Evolutionary conservation across 1,139 yeast genomes (phyloP).

Genomic region (Kodamaea fungicola): DNA sequence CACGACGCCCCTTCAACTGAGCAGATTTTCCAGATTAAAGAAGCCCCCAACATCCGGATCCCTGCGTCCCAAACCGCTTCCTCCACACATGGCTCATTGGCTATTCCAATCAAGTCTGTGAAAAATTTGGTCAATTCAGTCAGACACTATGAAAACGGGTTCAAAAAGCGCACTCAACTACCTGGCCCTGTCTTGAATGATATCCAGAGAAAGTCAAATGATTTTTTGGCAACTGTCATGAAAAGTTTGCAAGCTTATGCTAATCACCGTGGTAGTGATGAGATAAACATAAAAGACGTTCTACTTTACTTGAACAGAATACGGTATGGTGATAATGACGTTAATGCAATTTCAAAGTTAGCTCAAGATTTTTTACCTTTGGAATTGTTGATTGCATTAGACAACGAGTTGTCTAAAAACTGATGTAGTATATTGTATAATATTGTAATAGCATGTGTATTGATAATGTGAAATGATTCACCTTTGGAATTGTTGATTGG

Average conservation of each 20-base stretch:
- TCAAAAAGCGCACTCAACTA: slow-evolving; percentile 5
- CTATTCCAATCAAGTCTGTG: slow-evolving; percentile 10
- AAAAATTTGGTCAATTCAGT: slow-evolving; percentile 11
- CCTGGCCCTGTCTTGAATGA: slow-evolving; percentile 8
- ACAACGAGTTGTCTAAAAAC: slow-evolving; percentile 19
- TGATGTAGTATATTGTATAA: background rate
- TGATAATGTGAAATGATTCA: no score
- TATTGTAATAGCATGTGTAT: no score
- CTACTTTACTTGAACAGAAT: slow-evolving; percentile 33
- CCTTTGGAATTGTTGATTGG: slow-evolving; percentile 37
- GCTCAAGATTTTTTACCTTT: slow-evolving; percentile 38
- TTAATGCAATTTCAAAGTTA: slow-evolving; percentile 25
- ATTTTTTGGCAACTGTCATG: slow-evolving; percentile 15
- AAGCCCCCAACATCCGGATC: background rate
- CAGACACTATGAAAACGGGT: slow-evolving; percentile 4
- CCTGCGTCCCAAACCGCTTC: background rate
- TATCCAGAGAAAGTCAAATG: slow-evolving; percentile 13
- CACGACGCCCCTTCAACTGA: background rate
- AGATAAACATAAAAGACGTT: slow-evolving; percentile 34
- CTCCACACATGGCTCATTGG: background rate
- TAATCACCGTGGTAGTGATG: slow-evolving; percentile 20
- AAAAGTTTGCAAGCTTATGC: slow-evolving; percentile 20
- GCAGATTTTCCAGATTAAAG: background rate
- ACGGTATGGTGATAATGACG: slow-evolving; percentile 22
- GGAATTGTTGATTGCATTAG: slow-evolving; percentile 33